Conservation (phyloP, 345 rosid genomes). For the Heritiera littoralis region DNA sequence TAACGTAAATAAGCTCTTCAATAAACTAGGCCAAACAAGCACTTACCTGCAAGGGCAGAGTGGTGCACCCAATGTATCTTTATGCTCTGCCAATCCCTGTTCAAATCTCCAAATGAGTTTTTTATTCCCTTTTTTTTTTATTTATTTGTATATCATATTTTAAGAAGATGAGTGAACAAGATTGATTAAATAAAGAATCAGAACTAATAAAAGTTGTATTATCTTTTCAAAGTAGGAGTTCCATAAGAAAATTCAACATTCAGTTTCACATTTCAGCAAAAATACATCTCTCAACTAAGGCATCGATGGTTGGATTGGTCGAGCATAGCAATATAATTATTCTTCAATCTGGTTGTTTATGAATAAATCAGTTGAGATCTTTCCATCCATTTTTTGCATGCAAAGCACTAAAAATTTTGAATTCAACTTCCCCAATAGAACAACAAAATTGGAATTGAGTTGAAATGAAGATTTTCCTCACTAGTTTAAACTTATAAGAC, state of each 20-base stretch:
- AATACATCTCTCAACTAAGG: neutral
- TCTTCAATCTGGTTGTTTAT: neutral
- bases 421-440: neutral
- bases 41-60: slow-evolving; percentile 84
- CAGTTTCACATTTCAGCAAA: neutral
- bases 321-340: neutral
- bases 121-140: neutral
- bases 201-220: neutral
- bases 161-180: neutral
- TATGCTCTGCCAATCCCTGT: slow-evolving; percentile 96
- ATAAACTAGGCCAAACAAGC: too few relatives aligned
- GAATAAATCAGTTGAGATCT: neutral
- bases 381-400: neutral
- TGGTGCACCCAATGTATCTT: slow-evolving; percentile 88
- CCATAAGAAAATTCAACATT: neutral
- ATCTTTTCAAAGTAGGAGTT: slow-evolving; percentile 1
- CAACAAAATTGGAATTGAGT: neutral
- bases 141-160: neutral
- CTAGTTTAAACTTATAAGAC: neutral
- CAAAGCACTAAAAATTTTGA: neutral
- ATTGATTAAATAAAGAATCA: neutral
- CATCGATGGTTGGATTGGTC: neutral
- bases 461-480: neutral
- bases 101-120: neutral
- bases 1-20: too few relatives aligned